phyloP scores from a whole-genome alignment of 1,284 basidiomycete genomes.

The Peniophora sp. region DNA sequence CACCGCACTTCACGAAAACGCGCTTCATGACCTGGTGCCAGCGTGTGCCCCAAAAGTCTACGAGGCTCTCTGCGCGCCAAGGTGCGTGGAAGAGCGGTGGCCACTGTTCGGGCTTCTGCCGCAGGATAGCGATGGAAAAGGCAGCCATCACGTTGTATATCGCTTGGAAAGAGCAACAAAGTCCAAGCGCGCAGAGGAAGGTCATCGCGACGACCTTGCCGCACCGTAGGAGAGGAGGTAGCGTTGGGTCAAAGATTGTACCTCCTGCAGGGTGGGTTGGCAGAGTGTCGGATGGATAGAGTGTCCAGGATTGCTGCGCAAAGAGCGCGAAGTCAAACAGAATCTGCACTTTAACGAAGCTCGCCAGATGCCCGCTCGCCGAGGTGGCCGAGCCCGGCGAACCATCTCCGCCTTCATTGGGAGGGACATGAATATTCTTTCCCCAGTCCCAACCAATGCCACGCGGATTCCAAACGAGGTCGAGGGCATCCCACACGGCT shows the following conservation, averaged over 20 bases:
- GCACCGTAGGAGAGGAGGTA: background rate
- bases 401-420: background rate
- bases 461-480: background rate
- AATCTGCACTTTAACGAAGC: background rate
- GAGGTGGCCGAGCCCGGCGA: background rate
- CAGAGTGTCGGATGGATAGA: background rate
- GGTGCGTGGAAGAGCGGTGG: slow-evolving; percentile 39
- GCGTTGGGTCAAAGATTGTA: slow-evolving; percentile 6
- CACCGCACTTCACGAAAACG: slow-evolving; percentile 23
- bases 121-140: slow-evolving; percentile 17
- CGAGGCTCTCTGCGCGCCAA: slow-evolving; percentile 35
- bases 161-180: slow-evolving; percentile 1
- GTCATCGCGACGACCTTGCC: background rate
- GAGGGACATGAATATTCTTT: background rate
- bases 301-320: background rate
- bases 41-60: slow-evolving; percentile 39
- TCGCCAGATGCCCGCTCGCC: background rate
- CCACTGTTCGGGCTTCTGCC: slow-evolving; percentile 33
- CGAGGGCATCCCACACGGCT: background rate
- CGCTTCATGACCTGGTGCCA: slow-evolving; percentile 50
- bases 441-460: background rate
- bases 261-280: slow-evolving; percentile 1
- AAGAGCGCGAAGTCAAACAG: background rate
- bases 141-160: slow-evolving; percentile 3
- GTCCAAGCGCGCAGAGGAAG: slow-evolving; percentile 1